These are phyloP conservation scores for Eutrema salsugineum DNA, from an alignment of 441 rosid species.

Conservation along the genomic window DNA sequence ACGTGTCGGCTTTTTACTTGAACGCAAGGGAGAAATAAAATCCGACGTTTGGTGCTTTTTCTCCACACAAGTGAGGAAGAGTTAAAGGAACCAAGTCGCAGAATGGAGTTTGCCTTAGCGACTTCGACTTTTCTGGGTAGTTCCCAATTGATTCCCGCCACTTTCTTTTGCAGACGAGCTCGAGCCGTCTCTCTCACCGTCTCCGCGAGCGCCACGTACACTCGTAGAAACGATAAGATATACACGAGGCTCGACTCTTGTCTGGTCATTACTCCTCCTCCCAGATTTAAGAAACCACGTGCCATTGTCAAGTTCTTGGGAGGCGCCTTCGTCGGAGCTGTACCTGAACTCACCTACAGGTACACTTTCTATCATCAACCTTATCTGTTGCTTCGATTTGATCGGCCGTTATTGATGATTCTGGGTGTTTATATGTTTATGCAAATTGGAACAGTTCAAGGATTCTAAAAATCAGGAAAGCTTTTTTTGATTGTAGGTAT, in stretches of 20 bases:
- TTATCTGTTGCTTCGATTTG: not conserved
- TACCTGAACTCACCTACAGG: conserved; percentile 92
- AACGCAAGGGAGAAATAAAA: too few species aligned
- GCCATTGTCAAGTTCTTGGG: conserved; percentile 86
- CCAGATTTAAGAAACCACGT: conserved; percentile 49
- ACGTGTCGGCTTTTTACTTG: too few species aligned
- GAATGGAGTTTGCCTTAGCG: conserved; percentile 23
- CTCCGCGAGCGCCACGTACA: conserved; percentile 12
- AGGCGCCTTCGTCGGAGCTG: conserved; percentile 90
- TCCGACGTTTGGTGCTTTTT: not conserved
- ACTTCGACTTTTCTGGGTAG: conserved; percentile 23
- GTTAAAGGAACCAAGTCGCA: not conserved
- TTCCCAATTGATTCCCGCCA: conserved; percentile 4
- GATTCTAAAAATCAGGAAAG: too few species aligned
- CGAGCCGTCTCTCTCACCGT: conserved; percentile 34
- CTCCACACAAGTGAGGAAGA: not conserved
- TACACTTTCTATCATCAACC: not conserved
- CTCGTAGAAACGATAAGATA: conserved; percentile 15
- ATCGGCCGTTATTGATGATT: not conserved
- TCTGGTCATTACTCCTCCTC: conserved; percentile 65
- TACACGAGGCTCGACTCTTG: conserved; percentile 40
- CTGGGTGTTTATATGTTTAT: not conserved
- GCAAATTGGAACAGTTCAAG: too few species aligned
- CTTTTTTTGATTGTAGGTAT: too few species aligned
- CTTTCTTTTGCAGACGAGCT: conserved; percentile 33